Percentiles rank a stretch among this genome's conserved stretches.
phyloP scores from a whole-genome alignment of 2,329 filamentous ascomycete species.

The Proliferodiscus dingleyae region DNA sequence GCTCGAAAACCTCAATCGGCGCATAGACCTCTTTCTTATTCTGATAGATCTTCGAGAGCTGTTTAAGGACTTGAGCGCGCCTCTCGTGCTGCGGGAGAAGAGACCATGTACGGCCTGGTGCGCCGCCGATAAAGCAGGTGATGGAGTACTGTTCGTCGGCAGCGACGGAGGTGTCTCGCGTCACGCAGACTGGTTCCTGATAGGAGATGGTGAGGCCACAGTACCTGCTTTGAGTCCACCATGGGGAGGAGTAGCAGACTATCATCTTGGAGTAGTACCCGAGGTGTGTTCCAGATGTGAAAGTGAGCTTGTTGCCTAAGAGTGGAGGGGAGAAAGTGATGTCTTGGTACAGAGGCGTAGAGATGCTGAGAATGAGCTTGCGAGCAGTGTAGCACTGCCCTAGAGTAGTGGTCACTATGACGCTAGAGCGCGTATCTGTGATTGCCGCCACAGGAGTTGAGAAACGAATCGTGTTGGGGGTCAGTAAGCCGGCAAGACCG shows the following conservation, averaged over 20 bases:
- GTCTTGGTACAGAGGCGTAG: slow-evolving; percentile 42
- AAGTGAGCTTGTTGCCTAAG: slow-evolving; percentile 32
- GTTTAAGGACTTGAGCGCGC: neutral
- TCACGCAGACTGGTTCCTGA: slow-evolving; percentile 36
- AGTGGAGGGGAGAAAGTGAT: slow-evolving; percentile 44
- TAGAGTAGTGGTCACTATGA: slow-evolving; percentile 6
- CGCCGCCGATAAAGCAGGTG: slow-evolving; percentile 39
- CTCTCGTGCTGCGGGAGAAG: neutral
- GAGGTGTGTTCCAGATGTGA: slow-evolving; percentile 34
- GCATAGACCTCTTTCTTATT: neutral
- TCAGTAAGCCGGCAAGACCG: slow-evolving; percentile 11
- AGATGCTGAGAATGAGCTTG: slow-evolving; percentile 44
- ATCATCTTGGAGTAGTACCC: slow-evolving; percentile 43
- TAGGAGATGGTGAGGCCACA: slow-evolving; percentile 37
- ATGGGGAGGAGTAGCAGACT: slow-evolving; percentile 12
- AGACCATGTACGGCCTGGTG: slow-evolving; percentile 5
- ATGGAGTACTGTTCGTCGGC: slow-evolving; percentile 32
- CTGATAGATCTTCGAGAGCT: slow-evolving; percentile 2
- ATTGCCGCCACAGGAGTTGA: slow-evolving; percentile 13
- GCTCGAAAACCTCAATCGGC: slow-evolving; percentile 11
- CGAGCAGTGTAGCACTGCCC: slow-evolving; percentile 7
- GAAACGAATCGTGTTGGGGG: slow-evolving; percentile 10
- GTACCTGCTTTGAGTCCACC: slow-evolving; percentile 24
- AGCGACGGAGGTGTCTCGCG: slow-evolving; percentile 40
- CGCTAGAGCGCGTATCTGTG: neutral